These are phyloP conservation scores for Naganishia onofrii DNA, from an alignment of 768 basidiomycete species.

Conservation along the genomic window DNA sequence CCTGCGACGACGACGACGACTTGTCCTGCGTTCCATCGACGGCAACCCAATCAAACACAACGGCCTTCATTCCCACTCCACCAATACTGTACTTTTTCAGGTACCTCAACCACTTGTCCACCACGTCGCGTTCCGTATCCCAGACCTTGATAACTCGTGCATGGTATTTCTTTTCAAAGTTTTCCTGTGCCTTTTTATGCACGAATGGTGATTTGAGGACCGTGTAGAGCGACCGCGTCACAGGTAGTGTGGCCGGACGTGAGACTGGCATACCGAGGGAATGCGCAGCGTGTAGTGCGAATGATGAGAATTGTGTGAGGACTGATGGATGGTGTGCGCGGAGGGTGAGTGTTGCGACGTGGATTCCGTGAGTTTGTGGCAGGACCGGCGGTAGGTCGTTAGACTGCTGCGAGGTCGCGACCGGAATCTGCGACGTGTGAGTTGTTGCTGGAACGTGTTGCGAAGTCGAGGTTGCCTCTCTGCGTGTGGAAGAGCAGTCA, in stretches of 20 bases:
- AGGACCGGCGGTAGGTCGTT: conserved; percentile 25
- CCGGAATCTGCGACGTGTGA: not conserved
- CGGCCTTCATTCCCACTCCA: conserved; percentile 82
- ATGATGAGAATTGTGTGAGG: conserved; percentile 77
- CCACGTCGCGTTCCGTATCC: conserved; percentile 75
- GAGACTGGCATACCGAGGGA: conserved; percentile 78
- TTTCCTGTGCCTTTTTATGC: conserved; percentile 92
- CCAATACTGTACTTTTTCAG: conserved; percentile 70
- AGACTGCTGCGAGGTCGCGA: not conserved
- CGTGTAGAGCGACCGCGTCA: conserved; percentile 75
- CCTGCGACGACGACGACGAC: no score
- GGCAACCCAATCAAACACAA: conserved; percentile 70
- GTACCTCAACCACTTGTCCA: conserved; percentile 78
- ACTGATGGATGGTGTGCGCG: conserved; percentile 66
- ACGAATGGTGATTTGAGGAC: conserved; percentile 80
- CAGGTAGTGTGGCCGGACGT: conserved; percentile 65
- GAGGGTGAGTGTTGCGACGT: conserved; percentile 78
- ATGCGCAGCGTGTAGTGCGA: conserved; percentile 77
- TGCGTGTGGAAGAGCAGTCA: not conserved
- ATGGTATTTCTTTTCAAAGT: conserved; percentile 81
- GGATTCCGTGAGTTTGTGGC: conserved; percentile 62
- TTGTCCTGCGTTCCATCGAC: conserved; percentile 57
- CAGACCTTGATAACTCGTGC: conserved; percentile 84
- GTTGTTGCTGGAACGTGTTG: not conserved
- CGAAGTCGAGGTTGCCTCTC: not conserved